Base-by-base conservation (phyloP, 2,329 filamentous ascomycete species). In the Fusarium domesticum region DNA sequence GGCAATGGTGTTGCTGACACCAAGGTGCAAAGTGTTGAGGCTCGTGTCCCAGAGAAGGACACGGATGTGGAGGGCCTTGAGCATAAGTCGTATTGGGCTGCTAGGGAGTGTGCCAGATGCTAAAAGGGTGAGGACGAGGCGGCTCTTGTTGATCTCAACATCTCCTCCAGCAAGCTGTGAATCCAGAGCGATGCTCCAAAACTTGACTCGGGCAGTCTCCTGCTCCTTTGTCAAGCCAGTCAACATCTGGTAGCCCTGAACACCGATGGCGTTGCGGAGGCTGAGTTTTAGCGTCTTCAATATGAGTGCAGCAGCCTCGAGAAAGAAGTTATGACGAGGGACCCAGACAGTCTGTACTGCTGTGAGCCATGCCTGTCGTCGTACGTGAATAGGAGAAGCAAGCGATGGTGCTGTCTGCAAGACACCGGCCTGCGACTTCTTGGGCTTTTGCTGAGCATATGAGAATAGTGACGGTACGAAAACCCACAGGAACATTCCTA, bases 311-410 rank as follows among this genome's bases (percentile, higher is more conserved):
- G 87, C 83, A 43, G 88, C 85, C 65, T 96, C 92, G 3, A 95
- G 80, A 54, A 92, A 77, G 64, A 95, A 91, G 55, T 85, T 88
- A 65, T 95, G 89, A 16, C 85, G 81, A 10, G 92, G 92, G 12
- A 96, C 87, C 80, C 90, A 95, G 18, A 96, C 88, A 4, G 87
- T 92, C 68, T 96, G 91, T 47, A 96, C 85, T 6, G 91, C 88
- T 3, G 91, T 96, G 45, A 95, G 82, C 91, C 92, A 96, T 23
- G 91, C 91, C 64, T 90, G 87, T 48, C 86, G 83, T 39, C 90
- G 85, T 35, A 95, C 86, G 56, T 93, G 82, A 44, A 95, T 89
- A 0, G 91, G 85, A 0, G 89, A 91, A 3, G 87, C 83, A 45
- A 89, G 73, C 3, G 87, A 89, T 2, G 87, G 86, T 6, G 81